These are phyloP conservation scores for Mycena vitilis DNA, from an alignment of 768 basidiomycete species.

Conservation along the genomic window DNA sequence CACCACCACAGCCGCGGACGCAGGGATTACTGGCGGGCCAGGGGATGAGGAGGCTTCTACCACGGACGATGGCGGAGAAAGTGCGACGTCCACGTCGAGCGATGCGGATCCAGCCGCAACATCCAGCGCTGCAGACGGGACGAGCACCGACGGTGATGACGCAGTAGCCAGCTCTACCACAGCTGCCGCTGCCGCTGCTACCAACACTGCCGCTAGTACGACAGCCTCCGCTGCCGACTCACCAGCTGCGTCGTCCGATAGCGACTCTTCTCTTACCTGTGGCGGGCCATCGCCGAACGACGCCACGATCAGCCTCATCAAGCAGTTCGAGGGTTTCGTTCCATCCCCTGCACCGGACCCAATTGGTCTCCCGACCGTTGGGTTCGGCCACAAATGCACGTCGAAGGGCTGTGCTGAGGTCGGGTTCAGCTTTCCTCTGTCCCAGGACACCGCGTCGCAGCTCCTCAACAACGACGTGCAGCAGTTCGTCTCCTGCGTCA, in stretches of 20 bases:
- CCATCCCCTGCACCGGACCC: constrained; percentile 44
- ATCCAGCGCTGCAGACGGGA: neutral
- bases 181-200: neutral
- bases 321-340: constrained; percentile 46
- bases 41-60: neutral
- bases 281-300: constrained; percentile 33
- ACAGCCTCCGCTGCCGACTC: constrained; percentile 17
- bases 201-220: neutral
- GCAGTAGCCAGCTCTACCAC: constrained; percentile 4
- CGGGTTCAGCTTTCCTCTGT: constrained; percentile 41
- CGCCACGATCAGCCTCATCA: constrained; percentile 44
- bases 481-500: constrained; percentile 42
- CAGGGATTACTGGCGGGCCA: constrained; percentile 2
- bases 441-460: constrained; percentile 40
- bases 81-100: neutral
- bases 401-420: constrained; percentile 39
- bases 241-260: constrained; percentile 16
- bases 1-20: constrained; percentile 9
- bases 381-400: constrained; percentile 46
- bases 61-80: neutral
- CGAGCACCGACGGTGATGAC: neutral
- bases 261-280: constrained; percentile 21
- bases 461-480: constrained; percentile 43
- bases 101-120: neutral
- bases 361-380: constrained; percentile 46